Evolutionary conservation across 2,329 filamentous ascomycete species (phyloP).

Genomic region (Phialocephala subalpina): DNA sequence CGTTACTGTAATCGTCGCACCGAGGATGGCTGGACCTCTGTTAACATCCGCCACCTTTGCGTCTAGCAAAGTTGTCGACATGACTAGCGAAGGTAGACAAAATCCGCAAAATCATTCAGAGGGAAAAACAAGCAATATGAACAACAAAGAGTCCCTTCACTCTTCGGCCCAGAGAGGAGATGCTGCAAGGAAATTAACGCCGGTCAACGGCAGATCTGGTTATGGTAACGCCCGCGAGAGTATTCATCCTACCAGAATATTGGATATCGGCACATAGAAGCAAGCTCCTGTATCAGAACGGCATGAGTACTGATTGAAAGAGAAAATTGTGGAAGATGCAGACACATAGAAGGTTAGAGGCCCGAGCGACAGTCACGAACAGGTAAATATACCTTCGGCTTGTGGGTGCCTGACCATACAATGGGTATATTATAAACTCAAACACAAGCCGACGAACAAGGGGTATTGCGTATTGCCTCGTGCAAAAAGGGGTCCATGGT

Average conservation of each 20-base stretch:
- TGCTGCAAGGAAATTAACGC: not conserved
- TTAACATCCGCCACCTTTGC: not conserved
- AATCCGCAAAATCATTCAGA: not conserved
- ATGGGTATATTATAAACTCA: not conserved
- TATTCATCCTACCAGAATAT: not conserved
- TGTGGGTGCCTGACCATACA: not conserved
- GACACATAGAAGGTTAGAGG: not conserved
- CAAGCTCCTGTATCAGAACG: not conserved
- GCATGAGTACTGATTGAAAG: not conserved
- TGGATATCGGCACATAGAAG: not conserved
- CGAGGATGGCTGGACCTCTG: not conserved
- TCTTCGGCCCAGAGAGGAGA: not conserved
- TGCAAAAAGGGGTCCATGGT: no score
- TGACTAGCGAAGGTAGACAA: not conserved
- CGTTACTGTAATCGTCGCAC: not conserved
- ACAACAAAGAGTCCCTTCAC: not conserved
- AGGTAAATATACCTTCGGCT: not conserved
- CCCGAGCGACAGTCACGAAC: no score
- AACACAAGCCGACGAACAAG: not conserved
- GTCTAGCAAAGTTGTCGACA: constrained; percentile 1
- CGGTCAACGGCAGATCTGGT: not conserved
- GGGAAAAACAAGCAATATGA: not conserved
- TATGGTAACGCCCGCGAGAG: not conserved
- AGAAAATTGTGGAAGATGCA: no score
- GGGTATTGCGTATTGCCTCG: not conserved